phyloP scores from a whole-genome alignment of 306 rosid genomes.

The Ochetophila trinervis region DNA sequence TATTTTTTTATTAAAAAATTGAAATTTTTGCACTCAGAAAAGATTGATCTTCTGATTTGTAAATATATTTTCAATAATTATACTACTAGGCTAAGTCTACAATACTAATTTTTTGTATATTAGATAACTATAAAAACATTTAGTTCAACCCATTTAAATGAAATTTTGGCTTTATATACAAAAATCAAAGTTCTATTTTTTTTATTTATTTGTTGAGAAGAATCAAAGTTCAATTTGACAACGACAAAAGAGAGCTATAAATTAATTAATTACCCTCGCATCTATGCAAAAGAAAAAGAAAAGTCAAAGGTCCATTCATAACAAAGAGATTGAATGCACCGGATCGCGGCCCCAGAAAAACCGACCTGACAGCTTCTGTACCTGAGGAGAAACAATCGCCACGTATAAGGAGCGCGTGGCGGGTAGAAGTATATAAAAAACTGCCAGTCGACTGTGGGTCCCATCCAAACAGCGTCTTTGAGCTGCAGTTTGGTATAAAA shows the following conservation, averaged over 20 bases:
- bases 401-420: slow-evolving; percentile 3
- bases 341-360: neutral
- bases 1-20: neutral
- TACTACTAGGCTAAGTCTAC: too few relatives aligned
- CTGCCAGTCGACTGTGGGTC: slow-evolving; percentile 1
- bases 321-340: neutral
- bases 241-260: neutral
- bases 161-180: neutral
- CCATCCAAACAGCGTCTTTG: neutral
- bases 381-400: neutral
- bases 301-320: neutral
- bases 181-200: too few relatives aligned
- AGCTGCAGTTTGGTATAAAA: neutral
- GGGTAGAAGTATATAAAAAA: neutral
- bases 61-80: too few relatives aligned
- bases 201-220: too few relatives aligned
- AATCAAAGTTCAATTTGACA: neutral
- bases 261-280: neutral
- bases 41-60: too few relatives aligned
- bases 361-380: neutral
- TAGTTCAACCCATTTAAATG: slow-evolving; percentile 3
- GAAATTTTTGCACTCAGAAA: too few relatives aligned
- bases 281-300: neutral
- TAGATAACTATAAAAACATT: too few relatives aligned
- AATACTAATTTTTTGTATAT: too few relatives aligned